Base-by-base conservation (phyloP, 1,139 yeast genomes). In the Suhomyces maxii region DNA sequence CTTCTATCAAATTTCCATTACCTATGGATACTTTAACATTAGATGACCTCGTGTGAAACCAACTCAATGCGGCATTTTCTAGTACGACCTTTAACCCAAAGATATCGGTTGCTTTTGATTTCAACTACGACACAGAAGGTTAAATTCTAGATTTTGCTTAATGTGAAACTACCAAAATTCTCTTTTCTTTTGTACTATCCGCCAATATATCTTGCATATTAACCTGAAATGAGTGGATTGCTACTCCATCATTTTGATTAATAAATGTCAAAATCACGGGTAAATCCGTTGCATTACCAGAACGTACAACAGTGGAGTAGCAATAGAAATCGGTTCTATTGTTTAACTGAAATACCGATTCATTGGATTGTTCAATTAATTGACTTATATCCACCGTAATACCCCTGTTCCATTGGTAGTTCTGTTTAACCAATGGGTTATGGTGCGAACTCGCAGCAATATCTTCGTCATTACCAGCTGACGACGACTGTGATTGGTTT, bases 231-330 rank as follows among this genome's bases (percentile, higher is more conserved):
- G 36, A 26, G 8, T 23, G 8, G 12, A 52, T 38, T 11, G 13
- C 23, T 14, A 41, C 26, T 12, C 38, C n/a, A 8, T 30, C 26
- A 13, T 48, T 48, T 41, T 60, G 64, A 28, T 55, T 58, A 7
- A 67, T 53, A 12, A 67, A 49, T 1, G 70, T 59, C 2, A 61
- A 48, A 14, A 68, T 56, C 12, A 68, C 71, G 2, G 71, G 69
- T 31, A 63, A 47, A 3, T 48, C 44, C 2, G 36, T 43, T 1
- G 34, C 25, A 6, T 52, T 41, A 12, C 45, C 41, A 12, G 33
- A 12, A 6, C 36, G 13, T 18, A 52, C 46, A 2, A 62, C 52
- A 1, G 61, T 57, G 3, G 68, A 61, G 18, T 44, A 49, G 46
- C 68, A 64, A 23, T 48, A 41, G 35, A 65, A 59, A 6, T 54